Evolutionary conservation across 2,329 filamentous ascomycete genomes (phyloP).

Genomic region (Botrytis elliptica): DNA sequence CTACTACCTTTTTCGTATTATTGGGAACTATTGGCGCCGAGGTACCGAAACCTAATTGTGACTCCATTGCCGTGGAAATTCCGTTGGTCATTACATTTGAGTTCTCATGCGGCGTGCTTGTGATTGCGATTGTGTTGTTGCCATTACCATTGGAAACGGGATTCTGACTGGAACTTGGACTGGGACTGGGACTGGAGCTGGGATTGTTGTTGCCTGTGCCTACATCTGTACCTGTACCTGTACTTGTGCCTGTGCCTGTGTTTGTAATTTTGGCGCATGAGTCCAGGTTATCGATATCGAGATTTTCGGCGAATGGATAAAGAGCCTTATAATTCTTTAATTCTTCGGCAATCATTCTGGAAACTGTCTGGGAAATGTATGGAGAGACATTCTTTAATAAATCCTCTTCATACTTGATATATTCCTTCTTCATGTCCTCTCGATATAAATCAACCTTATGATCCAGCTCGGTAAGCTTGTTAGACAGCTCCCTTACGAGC

Average conservation of each 20-base stretch:
- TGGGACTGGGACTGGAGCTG: not conserved
- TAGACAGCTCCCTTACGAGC: slow-evolving; percentile 40
- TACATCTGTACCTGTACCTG: not conserved
- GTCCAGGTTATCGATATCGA: slow-evolving; percentile 24
- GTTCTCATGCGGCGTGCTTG: not conserved
- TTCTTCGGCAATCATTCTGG: slow-evolving; percentile 42
- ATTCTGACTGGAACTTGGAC: not conserved
- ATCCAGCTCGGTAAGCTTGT: slow-evolving; percentile 51
- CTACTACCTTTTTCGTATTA: not conserved
- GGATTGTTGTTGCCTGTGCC: not conserved
- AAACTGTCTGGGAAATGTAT: slow-evolving; percentile 50
- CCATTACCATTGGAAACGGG: not conserved
- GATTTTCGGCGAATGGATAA: slow-evolving; percentile 27
- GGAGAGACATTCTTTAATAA: slow-evolving; percentile 50
- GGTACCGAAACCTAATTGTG: slow-evolving; percentile 11
- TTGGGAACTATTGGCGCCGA: not conserved
- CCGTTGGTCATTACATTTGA: slow-evolving; percentile 14
- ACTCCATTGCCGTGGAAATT: not conserved
- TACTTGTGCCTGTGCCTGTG: not conserved
- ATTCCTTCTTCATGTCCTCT: slow-evolving; percentile 56
- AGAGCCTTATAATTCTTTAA: slow-evolving; percentile 30
- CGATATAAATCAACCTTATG: slow-evolving; percentile 56
- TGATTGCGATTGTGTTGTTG: not conserved
- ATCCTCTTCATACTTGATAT: slow-evolving; percentile 52
- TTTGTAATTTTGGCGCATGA: slow-evolving; percentile 25